Evolutionary conservation across 305 asterid species (phyloP), one percentile per base, ranked within the genome.

Genomic region (Plantago coronopus): DNA sequence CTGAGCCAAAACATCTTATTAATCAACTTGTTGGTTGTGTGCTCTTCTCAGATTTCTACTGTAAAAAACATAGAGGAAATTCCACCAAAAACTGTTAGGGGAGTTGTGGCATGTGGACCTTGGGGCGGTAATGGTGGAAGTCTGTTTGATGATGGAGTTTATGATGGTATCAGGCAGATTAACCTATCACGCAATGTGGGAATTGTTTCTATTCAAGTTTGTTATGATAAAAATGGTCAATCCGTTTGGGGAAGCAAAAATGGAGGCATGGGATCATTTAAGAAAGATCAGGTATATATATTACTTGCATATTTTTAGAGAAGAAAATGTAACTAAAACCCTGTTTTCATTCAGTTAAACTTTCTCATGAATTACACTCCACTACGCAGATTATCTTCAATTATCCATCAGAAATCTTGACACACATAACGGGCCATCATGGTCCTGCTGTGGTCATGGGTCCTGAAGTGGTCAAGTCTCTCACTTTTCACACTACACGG

Each of bases 111-210:
- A 11, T 85, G 69, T 48, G 89, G 91, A 42, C 81, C 94, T 3
- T 85, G 91, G 94, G 97, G 96, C 29, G 97, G 95, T 29, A 61
- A 9, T 45, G 96, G 95, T 2, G 97, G 97, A 22, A 74, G 67
- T 69, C 50, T 63, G 48, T 90, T 90, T 55, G 91, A 85, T 34
- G 94, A 90, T 54, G 96, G 97, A 70, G 69, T 81, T 6, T 80
- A 85, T 51, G 89, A 81, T 62, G 97, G 95, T 21, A 70, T 85
- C 50, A 72, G 77, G 61, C 87, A 81, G 57, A 82, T 90, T 2
- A 76, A 78, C 43, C 27, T 90, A 17, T 78, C 82, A 0, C 83
- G 91, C 9, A 87, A 76, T 44, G 79, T 87, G 13, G 85, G 85
- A 53, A 64, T 90, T 22, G 82, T 72, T 61, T 69, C 87, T 7